phyloP scores from a whole-genome alignment of 306 rosid genomes.

The Pterocarpus macrocarpus region DNA sequence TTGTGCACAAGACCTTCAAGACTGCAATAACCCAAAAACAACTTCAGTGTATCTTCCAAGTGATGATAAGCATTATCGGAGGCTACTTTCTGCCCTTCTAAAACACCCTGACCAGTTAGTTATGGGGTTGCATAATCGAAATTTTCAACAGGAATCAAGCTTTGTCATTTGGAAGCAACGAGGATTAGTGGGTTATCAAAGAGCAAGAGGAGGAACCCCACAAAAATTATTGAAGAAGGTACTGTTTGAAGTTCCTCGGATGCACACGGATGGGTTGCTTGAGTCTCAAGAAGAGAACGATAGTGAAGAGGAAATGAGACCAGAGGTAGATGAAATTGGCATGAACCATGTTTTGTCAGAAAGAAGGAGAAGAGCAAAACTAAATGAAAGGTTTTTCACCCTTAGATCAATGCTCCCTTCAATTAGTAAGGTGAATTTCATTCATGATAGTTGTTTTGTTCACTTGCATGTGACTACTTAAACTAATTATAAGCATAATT shows the following conservation, averaged over 20 bases:
- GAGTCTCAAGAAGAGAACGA: slow-evolving; percentile 70
- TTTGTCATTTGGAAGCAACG: slow-evolving; percentile 66
- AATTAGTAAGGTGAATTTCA: slow-evolving; percentile 63
- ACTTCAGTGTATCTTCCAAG: slow-evolving; percentile 49
- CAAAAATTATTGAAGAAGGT: slow-evolving; percentile 74
- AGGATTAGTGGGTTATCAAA: slow-evolving; percentile 50
- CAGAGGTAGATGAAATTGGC: slow-evolving; percentile 70
- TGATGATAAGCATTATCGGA: slow-evolving; percentile 67
- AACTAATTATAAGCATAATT: slow-evolving; percentile 24
- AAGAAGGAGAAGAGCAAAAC: slow-evolving; percentile 76
- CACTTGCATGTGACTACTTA: slow-evolving; percentile 20
- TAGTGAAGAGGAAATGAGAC: slow-evolving; percentile 59
- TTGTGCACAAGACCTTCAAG: slow-evolving; percentile 48
- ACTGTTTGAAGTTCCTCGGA: slow-evolving; percentile 78
- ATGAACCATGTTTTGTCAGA: slow-evolving; percentile 73
- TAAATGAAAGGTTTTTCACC: slow-evolving; percentile 73
- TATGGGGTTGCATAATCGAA: slow-evolving; percentile 55
- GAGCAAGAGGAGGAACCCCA: slow-evolving; percentile 54
- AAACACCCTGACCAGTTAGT: slow-evolving; percentile 63
- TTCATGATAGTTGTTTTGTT: slow-evolving; percentile 23
- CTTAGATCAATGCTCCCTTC: slow-evolving; percentile 83
- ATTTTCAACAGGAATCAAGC: slow-evolving; percentile 59
- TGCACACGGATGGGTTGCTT: slow-evolving; percentile 59
- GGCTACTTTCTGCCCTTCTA: slow-evolving; percentile 63
- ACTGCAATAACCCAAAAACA: slow-evolving; percentile 58